phyloP scores from a whole-genome alignment of 2,329 filamentous ascomycete species.

The Fusarium annulatum region DNA sequence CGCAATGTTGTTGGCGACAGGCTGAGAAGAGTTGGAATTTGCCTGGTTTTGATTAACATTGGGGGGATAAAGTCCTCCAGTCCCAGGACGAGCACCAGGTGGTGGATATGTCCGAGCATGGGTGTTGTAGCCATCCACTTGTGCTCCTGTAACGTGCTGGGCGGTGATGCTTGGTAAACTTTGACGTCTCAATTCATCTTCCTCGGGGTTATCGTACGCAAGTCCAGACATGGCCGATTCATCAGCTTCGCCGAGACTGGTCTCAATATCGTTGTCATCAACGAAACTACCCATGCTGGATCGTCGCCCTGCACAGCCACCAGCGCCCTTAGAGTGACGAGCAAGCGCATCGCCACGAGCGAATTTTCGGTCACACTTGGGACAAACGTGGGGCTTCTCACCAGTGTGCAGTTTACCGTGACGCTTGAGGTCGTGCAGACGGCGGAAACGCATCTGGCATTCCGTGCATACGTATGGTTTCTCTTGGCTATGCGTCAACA shows the following conservation, averaged over 20 bases:
- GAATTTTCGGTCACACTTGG: constrained; percentile 94
- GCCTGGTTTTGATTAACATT: constrained; percentile 66
- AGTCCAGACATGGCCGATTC: constrained; percentile 68
- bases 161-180: constrained; percentile 81
- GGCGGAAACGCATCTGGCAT: constrained; percentile 92
- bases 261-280: constrained; percentile 77
- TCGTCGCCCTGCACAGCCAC: constrained; percentile 91
- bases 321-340: constrained; percentile 93
- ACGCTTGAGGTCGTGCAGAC: constrained; percentile 93
- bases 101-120: constrained; percentile 86
- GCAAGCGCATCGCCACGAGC: constrained; percentile 94
- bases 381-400: constrained; percentile 93
- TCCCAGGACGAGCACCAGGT: constrained; percentile 63
- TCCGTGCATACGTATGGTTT: constrained; percentile 95
- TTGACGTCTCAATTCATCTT: constrained; percentile 71
- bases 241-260: constrained; percentile 61
- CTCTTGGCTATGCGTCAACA: constrained; percentile 97
- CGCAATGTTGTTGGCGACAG: constrained; percentile 56
- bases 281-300: constrained; percentile 87
- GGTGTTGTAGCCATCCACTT: constrained; percentile 61
- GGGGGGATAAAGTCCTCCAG: constrained; percentile 71
- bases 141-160: constrained; percentile 70
- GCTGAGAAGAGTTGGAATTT: constrained; percentile 66
- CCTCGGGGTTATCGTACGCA: constrained; percentile 67
- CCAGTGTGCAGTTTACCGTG: constrained; percentile 97